Conservation (phyloP, 441 rosid species). For the Euphorbia schlechtendalii region DNA sequence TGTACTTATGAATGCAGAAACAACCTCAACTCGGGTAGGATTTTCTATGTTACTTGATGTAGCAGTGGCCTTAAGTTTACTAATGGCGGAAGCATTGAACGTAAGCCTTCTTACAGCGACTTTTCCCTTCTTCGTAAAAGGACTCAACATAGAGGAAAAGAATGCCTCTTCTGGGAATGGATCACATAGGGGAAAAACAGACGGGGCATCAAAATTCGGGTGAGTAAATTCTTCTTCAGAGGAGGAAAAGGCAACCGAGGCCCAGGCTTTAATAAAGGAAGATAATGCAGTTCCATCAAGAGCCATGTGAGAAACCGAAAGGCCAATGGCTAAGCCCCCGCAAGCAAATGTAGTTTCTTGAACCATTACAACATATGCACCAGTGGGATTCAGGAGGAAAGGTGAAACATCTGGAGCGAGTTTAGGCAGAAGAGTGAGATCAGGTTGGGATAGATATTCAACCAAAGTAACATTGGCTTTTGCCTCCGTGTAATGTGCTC, state of each 20-base stretch:
- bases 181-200: conserved; percentile 13
- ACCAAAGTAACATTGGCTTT: neutral
- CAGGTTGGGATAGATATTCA: neutral
- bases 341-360: conserved; percentile 11
- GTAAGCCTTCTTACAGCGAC: conserved; percentile 7
- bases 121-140: neutral
- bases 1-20: too few species aligned
- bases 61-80: too few species aligned
- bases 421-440: neutral
- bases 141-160: neutral
- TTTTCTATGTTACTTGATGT: too few species aligned
- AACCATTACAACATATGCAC: neutral
- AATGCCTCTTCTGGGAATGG: neutral
- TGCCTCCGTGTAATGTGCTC: neutral
- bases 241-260: conserved; percentile 9
- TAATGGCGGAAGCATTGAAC: neutral
- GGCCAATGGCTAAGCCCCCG: conserved; percentile 26
- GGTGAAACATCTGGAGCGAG: neutral
- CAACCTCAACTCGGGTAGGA: too few species aligned
- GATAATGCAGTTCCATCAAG: conserved; percentile 16
- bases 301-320: conserved; percentile 23
- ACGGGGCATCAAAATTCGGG: neutral
- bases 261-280: conserved; percentile 19
- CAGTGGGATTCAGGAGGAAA: neutral
- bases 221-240: neutral